phyloP scores from a whole-genome alignment of 2,329 filamentous ascomycete species.

The Massarina eburnea region DNA sequence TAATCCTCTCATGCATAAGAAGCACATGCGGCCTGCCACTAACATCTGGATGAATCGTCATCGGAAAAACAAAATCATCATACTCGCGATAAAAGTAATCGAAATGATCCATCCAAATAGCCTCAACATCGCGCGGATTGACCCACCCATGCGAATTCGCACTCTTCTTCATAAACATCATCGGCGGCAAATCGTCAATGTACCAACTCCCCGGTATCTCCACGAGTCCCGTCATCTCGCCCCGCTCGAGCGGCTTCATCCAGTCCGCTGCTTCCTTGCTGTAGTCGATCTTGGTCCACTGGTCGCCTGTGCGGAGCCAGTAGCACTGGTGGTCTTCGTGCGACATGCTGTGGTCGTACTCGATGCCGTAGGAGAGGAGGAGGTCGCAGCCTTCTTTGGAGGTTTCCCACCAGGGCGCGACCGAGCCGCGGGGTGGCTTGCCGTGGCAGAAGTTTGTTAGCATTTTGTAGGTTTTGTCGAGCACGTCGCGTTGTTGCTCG shows the following conservation, averaged over 20 bases:
- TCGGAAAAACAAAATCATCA: constrained; percentile 75
- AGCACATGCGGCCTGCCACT: constrained; percentile 69
- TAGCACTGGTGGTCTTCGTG: constrained; percentile 68
- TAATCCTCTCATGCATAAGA: constrained; percentile 71
- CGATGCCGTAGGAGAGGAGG: constrained; percentile 66
- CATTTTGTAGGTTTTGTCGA: constrained; percentile 73
- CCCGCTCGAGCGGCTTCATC: constrained; percentile 67
- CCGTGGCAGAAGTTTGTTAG: constrained; percentile 66
- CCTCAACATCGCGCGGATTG: constrained; percentile 61
- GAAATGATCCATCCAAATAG: constrained; percentile 68
- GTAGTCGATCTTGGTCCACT: constrained; percentile 71
- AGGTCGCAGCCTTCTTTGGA: constrained; percentile 67
- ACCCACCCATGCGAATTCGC: constrained; percentile 66
- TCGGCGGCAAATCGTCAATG: constrained; percentile 61
- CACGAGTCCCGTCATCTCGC: constrained; percentile 62
- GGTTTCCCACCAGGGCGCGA: constrained; percentile 77
- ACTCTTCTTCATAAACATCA: constrained; percentile 72
- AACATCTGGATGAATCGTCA: constrained; percentile 73
- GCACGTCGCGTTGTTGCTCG: constrained; percentile 73
- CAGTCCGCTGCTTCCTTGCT: constrained; percentile 61
- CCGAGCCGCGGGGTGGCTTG: constrained; percentile 70
- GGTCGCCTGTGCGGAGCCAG: constrained; percentile 64
- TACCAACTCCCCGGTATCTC: constrained; percentile 70
- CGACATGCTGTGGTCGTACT: constrained; percentile 69
- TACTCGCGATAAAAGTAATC: constrained; percentile 77